Evolutionary conservation across 306 rosid genomes (phyloP), one percentile per base, ranked within the genome.

Genomic region (Fagus crenata): DNA sequence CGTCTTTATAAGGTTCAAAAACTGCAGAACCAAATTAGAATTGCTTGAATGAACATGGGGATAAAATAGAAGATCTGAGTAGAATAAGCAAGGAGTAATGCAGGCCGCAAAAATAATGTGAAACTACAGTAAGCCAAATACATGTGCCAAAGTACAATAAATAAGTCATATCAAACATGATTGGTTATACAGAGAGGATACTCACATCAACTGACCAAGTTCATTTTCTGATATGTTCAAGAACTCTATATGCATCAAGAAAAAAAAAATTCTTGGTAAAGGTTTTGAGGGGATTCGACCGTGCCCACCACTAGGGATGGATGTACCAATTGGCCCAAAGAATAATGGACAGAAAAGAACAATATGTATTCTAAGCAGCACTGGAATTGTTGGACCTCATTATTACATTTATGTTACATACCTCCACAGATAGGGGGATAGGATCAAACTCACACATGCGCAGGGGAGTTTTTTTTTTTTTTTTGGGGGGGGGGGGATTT

Each of bases 1-100:
- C 73, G 86, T 96, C 99, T 89, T 87, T 96, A 74, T 96, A 96
- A 46, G 99, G 98, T 91, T 96, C 99, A 87, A 96, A 96, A 74
- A 96, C 99, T 95, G 96, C 86, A 87, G 55, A 68, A 67, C 42
- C 49, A 31, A 70, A 36, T 15, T 9, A 74, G 72, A 12, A 65
- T 9, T 15, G 4, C 69, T 41, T 77, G 53, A 53, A 67, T 13
- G 18, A 75, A 51, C 67, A 36, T 53, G 69, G 64, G 12, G 5
- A 83, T 60, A 76, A 69, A 33, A 42, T 53, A 49, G 51, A 70
- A 69, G 53, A 37, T 41, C 53, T 32, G 13, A 28, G 69, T 4
- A 55, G 15, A 61, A 42, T 35, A 5, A 12, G 40, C 9, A 12
- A 5, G 15, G 68, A 12, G 68, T 32, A 61, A 63, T 46, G 56